Base-by-base conservation (phyloP, 352 stramenopile species). In the Elongisporangium undulatum region DNA sequence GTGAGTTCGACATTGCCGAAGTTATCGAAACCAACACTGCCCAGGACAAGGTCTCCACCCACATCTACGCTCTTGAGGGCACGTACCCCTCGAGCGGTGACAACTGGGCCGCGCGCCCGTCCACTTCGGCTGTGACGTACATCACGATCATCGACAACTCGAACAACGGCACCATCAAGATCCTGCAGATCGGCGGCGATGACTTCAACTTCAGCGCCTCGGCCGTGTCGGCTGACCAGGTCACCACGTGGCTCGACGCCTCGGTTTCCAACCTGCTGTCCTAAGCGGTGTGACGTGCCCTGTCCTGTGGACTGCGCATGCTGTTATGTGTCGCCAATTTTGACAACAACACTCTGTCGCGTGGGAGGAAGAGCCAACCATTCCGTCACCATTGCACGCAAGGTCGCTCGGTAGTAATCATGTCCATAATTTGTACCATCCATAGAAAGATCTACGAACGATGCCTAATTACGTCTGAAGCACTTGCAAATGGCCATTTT, bases 21-120 rank as follows among this genome's bases (percentile, higher is more conserved):
- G 81, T 87, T 13, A 87, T 90, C 24, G 74, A 85, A 63, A 86
- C 76, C 34, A 85, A 84, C 72, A 63, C 64, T 16, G 62, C 56
- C 10, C 56, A 77, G 53, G 72, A 89, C 63, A 75, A 78, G 55
- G 68, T 90, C n/a, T 71, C 79, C 20, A 89, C 81, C 2, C 81
- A 90, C 65, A 85, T 89, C 67, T 90, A 90, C 73, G 87, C 85
- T 56, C 83, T 77, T 64, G 77, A 90, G 49, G 77, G 77, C 24
- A 66, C 61, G 17, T 61, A 81, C 23, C 70, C 71, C 1, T 38
- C 78, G 0, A 72, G 73, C 16, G 62, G 70, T 17, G 72, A 85
- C 66, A 85, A 81, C 59, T 85, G 66, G 39, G 71, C 62, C 2
- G 64, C 56, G 1, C 70, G 73, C 19, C 71, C 71, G 5, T 67